These are phyloP conservation scores for Calocybe cyanea DNA, from an alignment of 768 basidiomycete genomes.

Conservation along the genomic window DNA sequence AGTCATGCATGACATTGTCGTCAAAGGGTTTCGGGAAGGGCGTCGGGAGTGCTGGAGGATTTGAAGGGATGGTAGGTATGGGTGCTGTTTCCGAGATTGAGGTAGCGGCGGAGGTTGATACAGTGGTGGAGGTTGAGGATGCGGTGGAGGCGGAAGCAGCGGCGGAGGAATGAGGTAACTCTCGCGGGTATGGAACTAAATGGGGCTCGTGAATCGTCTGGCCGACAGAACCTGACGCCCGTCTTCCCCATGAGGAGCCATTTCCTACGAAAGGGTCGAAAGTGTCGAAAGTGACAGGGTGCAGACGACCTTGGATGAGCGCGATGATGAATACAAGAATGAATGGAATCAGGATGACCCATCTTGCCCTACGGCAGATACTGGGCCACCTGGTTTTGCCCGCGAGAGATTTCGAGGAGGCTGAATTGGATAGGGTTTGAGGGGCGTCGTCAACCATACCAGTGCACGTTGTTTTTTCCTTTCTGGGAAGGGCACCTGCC, in stretches of 20 bases:
- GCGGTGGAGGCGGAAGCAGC: conserved; percentile 7
- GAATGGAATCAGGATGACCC: conserved; percentile 54
- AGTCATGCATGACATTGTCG: conserved; percentile 57
- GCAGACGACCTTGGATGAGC: conserved; percentile 47
- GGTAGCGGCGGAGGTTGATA: conserved; percentile 10
- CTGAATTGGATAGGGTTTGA: too few relatives aligned
- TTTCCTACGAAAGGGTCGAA: too few relatives aligned
- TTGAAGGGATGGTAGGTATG: conserved; percentile 46
- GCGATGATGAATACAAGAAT: conserved; percentile 50
- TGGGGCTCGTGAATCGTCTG: conserved; percentile 46
- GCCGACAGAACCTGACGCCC: too few relatives aligned
- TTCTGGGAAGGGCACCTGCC: too few relatives aligned
- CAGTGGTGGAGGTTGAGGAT: conserved; percentile 15
- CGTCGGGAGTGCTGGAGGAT: conserved; percentile 54
- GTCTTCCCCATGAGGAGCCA: conserved; percentile 17
- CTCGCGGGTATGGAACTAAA: conserved; percentile 41
- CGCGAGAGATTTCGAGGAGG: too few relatives aligned
- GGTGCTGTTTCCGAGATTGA: conserved; percentile 22
- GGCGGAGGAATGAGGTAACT: conserved; percentile 20
- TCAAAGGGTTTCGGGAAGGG: conserved; percentile 81
- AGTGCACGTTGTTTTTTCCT: too few relatives aligned
- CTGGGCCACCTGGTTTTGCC: conserved; percentile 35
- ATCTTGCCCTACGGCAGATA: conserved; percentile 43
- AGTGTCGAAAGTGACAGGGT: conserved; percentile 43
- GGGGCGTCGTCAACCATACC: too few relatives aligned